Conservation (phyloP, 2,329 filamentous ascomycete species). For the Xylariales sp. region DNA sequence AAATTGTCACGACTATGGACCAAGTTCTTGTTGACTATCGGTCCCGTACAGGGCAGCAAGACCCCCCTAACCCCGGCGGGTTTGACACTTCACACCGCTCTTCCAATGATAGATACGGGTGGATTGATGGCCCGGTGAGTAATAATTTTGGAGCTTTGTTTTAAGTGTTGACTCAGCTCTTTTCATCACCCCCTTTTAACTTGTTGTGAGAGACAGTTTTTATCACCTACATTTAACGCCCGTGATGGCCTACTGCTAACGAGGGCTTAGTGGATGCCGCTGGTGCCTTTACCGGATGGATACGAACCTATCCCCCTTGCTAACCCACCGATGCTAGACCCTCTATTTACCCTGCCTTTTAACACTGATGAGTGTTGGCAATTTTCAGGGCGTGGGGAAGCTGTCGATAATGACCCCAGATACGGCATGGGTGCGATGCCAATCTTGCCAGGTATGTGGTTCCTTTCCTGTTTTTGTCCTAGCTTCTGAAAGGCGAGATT, state of each 20-base stretch:
- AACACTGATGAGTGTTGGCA: background rate
- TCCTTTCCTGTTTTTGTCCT: too few relatives aligned
- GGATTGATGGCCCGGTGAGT: constrained; percentile 8
- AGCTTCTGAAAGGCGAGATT: too few relatives aligned
- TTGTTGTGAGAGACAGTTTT: too few relatives aligned
- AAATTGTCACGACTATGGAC: background rate
- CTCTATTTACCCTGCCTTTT: too few relatives aligned
- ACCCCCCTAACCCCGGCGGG: too few relatives aligned
- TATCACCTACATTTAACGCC: background rate
- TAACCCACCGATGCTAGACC: too few relatives aligned
- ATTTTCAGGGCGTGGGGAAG: constrained; percentile 1
- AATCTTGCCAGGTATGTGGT: background rate
- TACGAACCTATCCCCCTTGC: too few relatives aligned
- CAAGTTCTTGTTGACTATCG: too few relatives aligned
- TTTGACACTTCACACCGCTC: background rate
- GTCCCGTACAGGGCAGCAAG: too few relatives aligned
- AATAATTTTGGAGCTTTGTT: background rate
- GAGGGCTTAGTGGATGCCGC: constrained; percentile 1
- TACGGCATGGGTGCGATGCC: background rate
- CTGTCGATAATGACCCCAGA: background rate
- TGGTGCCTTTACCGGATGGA: too few relatives aligned
- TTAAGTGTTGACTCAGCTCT: background rate
- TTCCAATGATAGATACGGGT: background rate
- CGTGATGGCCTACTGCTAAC: background rate
- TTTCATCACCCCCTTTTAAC: too few relatives aligned